Evolutionary conservation across 163 green algal species (phyloP).

Genomic region (Chloromonas sp.): DNA sequence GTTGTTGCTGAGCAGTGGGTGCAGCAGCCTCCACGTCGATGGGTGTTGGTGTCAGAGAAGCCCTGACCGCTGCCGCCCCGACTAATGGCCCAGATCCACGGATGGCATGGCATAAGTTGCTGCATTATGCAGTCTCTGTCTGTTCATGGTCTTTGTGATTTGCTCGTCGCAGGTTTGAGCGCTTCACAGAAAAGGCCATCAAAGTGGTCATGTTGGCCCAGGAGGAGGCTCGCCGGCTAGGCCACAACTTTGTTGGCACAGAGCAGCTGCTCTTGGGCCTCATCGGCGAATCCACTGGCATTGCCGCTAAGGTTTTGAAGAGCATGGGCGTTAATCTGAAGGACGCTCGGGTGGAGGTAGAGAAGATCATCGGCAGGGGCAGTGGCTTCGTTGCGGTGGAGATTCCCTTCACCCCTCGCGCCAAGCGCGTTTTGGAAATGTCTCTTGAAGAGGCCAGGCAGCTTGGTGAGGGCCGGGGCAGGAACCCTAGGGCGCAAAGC

Average conservation of each 20-base stretch:
- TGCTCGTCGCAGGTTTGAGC: background rate
- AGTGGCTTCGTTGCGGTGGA: conserved; percentile 97
- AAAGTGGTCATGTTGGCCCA: conserved; percentile 95
- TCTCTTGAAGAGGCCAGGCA: conserved; percentile 95
- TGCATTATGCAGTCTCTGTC: no score
- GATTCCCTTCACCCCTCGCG: conserved; percentile 97
- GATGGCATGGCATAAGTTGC: no score
- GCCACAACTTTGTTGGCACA: conserved; percentile 96
- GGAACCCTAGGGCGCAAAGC: background rate
- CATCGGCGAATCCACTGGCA: conserved; percentile 96
- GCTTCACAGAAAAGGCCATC: conserved; percentile 83
- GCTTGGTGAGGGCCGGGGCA: conserved; percentile 62
- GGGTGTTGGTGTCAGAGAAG: no score
- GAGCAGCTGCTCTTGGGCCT: conserved; percentile 99
- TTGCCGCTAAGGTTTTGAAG: conserved; percentile 99
- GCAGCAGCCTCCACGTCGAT: no score
- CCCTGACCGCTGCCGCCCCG: no score
- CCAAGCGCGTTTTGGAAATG: conserved; percentile 99
- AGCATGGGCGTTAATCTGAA: conserved; percentile 97
- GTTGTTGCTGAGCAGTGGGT: no score
- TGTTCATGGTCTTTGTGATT: no score
- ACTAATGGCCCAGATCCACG: no score
- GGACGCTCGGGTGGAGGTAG: conserved; percentile 95
- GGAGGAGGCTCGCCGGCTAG: conserved; percentile 92
- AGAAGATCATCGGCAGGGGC: conserved; percentile 98